A percentile compares a stretch with the other conserved stretches of the same genome.
phyloP scores from a whole-genome alignment of 805 yeast species.

The Starmerella floricola region DNA sequence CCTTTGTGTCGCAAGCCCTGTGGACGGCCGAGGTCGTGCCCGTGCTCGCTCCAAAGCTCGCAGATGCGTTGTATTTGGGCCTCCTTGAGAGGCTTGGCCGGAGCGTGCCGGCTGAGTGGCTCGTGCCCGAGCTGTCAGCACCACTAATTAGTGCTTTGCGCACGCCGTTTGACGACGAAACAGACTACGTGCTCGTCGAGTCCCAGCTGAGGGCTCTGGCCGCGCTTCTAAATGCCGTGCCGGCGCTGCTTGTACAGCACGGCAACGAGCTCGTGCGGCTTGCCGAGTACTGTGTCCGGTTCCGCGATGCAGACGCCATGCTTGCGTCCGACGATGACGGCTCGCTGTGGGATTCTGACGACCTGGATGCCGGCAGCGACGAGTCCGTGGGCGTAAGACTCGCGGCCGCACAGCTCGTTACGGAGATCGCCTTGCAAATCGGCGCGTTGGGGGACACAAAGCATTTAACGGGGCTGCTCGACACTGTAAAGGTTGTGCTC shows the following conservation, averaged over 20 bases:
- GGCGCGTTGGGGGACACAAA: too few relatives aligned
- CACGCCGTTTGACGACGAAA: constrained; percentile 12
- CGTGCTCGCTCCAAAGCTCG: not conserved
- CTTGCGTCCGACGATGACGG: too few relatives aligned
- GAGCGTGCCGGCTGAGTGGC: constrained; percentile 15
- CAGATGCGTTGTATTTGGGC: not conserved
- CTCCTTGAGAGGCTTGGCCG: constrained; percentile 1
- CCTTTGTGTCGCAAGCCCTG: constrained; percentile 17
- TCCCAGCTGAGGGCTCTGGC: constrained; percentile 36
- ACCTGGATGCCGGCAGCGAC: too few relatives aligned
- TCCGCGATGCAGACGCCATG: too few relatives aligned
- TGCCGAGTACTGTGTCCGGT: not conserved
- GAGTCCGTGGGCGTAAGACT: too few relatives aligned
- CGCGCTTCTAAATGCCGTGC: constrained; percentile 6
- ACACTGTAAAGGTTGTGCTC: too few relatives aligned
- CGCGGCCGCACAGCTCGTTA: too few relatives aligned
- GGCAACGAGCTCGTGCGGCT: not conserved
- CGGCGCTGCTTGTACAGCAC: not conserved
- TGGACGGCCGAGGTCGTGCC: constrained; percentile 16
- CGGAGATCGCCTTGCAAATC: too few relatives aligned
- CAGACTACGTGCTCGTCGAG: constrained; percentile 37
- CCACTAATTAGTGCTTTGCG: not conserved
- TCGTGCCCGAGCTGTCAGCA: constrained; percentile 23
- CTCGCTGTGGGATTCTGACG: too few relatives aligned
- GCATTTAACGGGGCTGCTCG: too few relatives aligned